Percentiles rank a stretch among this genome's conserved stretches.
phyloP scores from a whole-genome alignment of 2,329 filamentous ascomycete genomes.

The Aspergillus sp. region DNA sequence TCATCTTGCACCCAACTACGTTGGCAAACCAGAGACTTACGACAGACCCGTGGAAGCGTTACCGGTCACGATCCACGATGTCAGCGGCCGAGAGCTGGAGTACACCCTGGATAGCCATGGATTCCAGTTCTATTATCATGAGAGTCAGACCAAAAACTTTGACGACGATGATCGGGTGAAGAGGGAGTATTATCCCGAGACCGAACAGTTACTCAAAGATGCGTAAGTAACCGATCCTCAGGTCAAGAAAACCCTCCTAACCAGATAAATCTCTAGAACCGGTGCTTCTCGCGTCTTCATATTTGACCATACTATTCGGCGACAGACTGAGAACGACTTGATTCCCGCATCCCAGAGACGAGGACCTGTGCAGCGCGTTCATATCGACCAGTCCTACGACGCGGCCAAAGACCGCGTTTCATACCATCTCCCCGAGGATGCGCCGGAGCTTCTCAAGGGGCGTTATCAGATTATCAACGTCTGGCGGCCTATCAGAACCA shows the following conservation, averaged over 20 bases:
- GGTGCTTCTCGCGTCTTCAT: conserved; percentile 47
- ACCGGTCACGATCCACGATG: conserved; percentile 41
- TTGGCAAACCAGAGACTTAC: conserved; percentile 40
- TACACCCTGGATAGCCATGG: conserved; percentile 49
- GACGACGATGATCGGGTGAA: conserved; percentile 44
- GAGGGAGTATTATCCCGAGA: conserved; percentile 46
- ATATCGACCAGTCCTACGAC: conserved; percentile 51
- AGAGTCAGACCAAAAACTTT: conserved; percentile 38
- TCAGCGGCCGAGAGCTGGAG: conserved; percentile 42
- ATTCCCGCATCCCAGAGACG: conserved; percentile 34
- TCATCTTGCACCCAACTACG: conserved; percentile 40
- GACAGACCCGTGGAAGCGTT: conserved; percentile 40
- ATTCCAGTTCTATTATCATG: conserved; percentile 45
- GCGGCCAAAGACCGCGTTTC: conserved; percentile 44
- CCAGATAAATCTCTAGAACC: conserved; percentile 24
- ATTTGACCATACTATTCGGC: conserved; percentile 53
- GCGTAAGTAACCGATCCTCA: conserved; percentile 20
- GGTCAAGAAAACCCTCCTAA: neutral
- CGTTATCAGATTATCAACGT: conserved; percentile 53
- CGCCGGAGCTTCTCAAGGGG: conserved; percentile 41
- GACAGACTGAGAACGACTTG: conserved; percentile 32
- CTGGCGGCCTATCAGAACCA: conserved; percentile 51
- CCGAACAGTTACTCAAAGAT: conserved; percentile 47
- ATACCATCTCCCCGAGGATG: conserved; percentile 46
- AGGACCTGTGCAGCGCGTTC: conserved; percentile 51